Conservation (phyloP, 768 basidiomycete genomes). For the Podaxis sp. region DNA sequence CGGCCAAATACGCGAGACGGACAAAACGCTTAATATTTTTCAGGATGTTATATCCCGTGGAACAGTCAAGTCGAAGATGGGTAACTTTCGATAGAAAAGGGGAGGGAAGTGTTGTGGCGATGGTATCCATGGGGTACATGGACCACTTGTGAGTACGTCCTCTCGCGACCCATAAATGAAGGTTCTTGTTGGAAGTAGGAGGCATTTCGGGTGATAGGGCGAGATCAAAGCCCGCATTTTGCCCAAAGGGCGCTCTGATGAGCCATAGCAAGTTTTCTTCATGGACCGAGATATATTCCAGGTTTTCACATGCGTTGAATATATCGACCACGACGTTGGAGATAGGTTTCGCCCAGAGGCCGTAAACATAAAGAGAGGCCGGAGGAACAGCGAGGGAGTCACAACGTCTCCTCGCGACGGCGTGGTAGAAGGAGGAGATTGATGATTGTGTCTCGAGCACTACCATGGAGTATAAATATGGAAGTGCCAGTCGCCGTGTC, state of each 20-base stretch:
- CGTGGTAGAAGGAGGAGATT: not conserved
- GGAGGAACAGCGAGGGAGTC: not conserved
- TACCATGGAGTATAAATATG: constrained; percentile 19
- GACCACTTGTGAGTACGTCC: constrained; percentile 12
- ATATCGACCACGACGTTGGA: constrained; percentile 16
- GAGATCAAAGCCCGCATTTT: not conserved
- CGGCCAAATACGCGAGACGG: constrained; percentile 19
- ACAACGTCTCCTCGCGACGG: not conserved
- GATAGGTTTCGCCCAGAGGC: constrained; percentile 18
- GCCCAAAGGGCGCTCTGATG: constrained; percentile 6
- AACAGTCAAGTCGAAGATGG: constrained; percentile 17
- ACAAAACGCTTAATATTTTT: constrained; percentile 15
- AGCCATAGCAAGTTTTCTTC: constrained; percentile 20
- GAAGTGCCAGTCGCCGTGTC: constrained; percentile 20
- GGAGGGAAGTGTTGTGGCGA: not conserved
- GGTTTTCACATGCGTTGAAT: constrained; percentile 15
- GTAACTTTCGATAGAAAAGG: constrained; percentile 19
- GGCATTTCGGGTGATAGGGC: not conserved
- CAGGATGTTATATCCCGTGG: constrained; percentile 13
- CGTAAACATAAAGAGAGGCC: constrained; percentile 6
- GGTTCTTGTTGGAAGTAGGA: constrained; percentile 10
- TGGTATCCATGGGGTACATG: not conserved
- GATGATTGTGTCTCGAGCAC: constrained; percentile 12
- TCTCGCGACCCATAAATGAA: constrained; percentile 14
- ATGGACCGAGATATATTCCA: constrained; percentile 16